These are phyloP conservation scores for Penicillium fuscoglaucum DNA, from an alignment of 2,329 filamentous ascomycete species.

Conservation along the genomic window DNA sequence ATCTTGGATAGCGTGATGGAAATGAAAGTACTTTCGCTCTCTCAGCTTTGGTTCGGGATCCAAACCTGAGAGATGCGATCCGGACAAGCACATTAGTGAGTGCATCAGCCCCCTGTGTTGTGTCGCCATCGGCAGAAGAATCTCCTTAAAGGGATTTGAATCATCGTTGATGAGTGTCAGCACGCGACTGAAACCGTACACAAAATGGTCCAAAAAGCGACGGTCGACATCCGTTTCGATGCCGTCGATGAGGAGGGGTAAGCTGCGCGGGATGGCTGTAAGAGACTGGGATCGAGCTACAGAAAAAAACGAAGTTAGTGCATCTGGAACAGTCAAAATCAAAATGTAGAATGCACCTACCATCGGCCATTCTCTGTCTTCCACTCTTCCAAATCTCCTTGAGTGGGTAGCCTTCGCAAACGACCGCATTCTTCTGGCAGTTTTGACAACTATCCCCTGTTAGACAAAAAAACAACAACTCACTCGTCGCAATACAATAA, in stretches of 20 bases:
- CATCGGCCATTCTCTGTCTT: slow-evolving; percentile 70
- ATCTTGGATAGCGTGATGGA: slow-evolving; percentile 46
- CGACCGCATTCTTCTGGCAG: slow-evolving; percentile 89
- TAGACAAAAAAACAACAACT: slow-evolving; percentile 4
- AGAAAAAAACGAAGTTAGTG: slow-evolving; percentile 13
- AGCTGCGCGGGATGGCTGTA: slow-evolving; percentile 43
- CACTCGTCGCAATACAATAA: slow-evolving; percentile 1
- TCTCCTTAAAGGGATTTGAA: slow-evolving; percentile 81
- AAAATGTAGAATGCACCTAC: slow-evolving; percentile 33
- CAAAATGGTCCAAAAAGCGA: slow-evolving; percentile 80
- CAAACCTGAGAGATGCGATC: slow-evolving; percentile 66
- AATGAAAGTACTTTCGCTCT: slow-evolving; percentile 57
- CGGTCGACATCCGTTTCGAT: slow-evolving; percentile 78
- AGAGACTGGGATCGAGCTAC: slow-evolving; percentile 36
- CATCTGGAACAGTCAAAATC: slow-evolving; percentile 7
- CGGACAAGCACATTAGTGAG: slow-evolving; percentile 79
- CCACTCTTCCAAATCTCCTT: slow-evolving; percentile 87
- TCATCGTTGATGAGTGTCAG: slow-evolving; percentile 79
- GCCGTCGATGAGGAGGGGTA: slow-evolving; percentile 69
- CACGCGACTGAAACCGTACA: slow-evolving; percentile 73
- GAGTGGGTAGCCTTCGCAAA: slow-evolving; percentile 86
- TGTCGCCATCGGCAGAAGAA: slow-evolving; percentile 78
- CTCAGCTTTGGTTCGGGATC: slow-evolving; percentile 53
- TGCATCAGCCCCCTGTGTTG: slow-evolving; percentile 84
- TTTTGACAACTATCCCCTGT: slow-evolving; percentile 56